Percentiles rank a stretch among this genome's conserved stretches.
Evolutionary conservation across 306 rosid genomes (phyloP).

Genomic region (Senna siamea): DNA sequence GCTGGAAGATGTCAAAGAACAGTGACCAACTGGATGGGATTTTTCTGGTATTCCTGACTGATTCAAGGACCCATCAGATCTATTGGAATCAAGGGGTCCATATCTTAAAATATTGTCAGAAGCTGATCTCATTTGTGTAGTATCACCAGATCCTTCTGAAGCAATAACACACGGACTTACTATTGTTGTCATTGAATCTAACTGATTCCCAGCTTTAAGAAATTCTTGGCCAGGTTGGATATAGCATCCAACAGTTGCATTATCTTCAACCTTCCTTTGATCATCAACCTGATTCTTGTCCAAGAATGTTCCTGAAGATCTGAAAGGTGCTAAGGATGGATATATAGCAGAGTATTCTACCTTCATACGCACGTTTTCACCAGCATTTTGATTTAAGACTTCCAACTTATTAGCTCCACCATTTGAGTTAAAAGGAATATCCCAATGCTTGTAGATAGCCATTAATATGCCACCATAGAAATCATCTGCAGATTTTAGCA

Average conservation of each 20-base stretch:
- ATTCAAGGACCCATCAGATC: constrained; percentile 49
- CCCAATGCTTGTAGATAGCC: constrained; percentile 78
- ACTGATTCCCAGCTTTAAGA: constrained; percentile 43
- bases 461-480: constrained; percentile 60
- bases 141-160: constrained; percentile 66
- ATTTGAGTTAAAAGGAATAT: constrained; percentile 47
- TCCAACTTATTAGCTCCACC: constrained; percentile 44
- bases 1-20: constrained; percentile 51
- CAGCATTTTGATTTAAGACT: constrained; percentile 38
- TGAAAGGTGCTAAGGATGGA: constrained; percentile 39
- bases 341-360: constrained; percentile 42
- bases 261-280: constrained; percentile 49
- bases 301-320: constrained; percentile 47
- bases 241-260: constrained; percentile 40
- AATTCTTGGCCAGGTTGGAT: constrained; percentile 46
- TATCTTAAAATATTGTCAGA: constrained; percentile 38
- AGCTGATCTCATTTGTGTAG: constrained; percentile 49
- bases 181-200: constrained; percentile 46
- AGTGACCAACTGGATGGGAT: constrained; percentile 40
- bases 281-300: constrained; percentile 49
- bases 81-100: constrained; percentile 42
- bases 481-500: constrained; percentile 64
- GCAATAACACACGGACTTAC: constrained; percentile 57
- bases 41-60: constrained; percentile 49
- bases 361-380: constrained; percentile 36